Conservation (phyloP, 495 filamentous ascomycete genomes). For the Physcia stellaris region DNA sequence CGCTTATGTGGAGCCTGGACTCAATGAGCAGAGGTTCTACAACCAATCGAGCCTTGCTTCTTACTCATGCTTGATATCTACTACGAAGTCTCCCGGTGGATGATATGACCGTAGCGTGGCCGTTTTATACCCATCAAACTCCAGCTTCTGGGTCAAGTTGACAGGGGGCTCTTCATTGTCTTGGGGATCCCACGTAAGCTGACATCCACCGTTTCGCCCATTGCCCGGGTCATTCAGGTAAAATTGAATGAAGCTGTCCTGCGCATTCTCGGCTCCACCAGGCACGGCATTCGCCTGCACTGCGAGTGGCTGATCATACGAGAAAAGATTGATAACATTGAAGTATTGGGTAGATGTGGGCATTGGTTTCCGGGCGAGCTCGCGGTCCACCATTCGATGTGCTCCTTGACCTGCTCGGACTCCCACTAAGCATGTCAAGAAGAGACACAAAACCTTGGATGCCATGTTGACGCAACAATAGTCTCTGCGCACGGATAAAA, state of each 20-base stretch:
- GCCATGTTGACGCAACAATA: too few species aligned
- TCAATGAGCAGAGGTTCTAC: too few species aligned
- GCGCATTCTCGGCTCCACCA: not conserved
- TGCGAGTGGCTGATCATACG: constrained; percentile 1
- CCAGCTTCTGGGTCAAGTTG: not conserved
- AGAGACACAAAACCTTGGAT: not conserved
- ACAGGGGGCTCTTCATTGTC: not conserved
- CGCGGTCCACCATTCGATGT: not conserved
- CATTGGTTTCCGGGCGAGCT: not conserved
- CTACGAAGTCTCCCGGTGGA: not conserved
- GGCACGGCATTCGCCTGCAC: constrained; percentile 1
- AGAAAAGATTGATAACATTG: constrained; percentile 2
- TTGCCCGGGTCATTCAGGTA: constrained; percentile 1
- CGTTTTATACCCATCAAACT: not conserved
- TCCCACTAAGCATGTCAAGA: not conserved
- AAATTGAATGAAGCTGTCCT: constrained; percentile 1
- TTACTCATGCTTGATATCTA: too few species aligned
- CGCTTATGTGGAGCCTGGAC: too few species aligned
- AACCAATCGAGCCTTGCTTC: too few species aligned
- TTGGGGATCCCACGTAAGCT: not conserved
- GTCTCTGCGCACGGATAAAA: too few species aligned
- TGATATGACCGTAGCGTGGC: not conserved
- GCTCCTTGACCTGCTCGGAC: not conserved
- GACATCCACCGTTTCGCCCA: not conserved
- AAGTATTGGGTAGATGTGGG: not conserved